Base-by-base conservation (phyloP, 192 early-diverging fungal species). In the Gonapodya sp. region DNA sequence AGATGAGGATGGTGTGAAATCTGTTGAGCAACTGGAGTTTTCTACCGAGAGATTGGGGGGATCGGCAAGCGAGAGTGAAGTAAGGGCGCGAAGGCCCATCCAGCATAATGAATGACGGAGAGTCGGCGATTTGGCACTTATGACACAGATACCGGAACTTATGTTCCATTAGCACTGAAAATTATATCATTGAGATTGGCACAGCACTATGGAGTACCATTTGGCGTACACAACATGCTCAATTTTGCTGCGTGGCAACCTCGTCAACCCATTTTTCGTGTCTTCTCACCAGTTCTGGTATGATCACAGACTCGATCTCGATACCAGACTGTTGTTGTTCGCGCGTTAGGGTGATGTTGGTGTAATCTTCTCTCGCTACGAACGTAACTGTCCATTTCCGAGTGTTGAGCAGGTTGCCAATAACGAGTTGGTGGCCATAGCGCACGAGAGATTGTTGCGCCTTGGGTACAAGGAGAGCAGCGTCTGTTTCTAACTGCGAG, bases 401-500 rank as follows among this genome's bases (percentile, higher is more conserved):
- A 0, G 95, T 97, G 35, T 85, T 83, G 2, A 99, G 84, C 84
- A 98, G 89, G 81, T 99, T 99, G 78, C 93, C 97, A 87, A 99
- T 95, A 34, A 99, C 98, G 31, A 97, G 89, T 84, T 99, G 97
- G 84, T 99, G 98, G 24, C 95, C 94, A 84, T 99, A 99, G 36
- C 92, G 87, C 34, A 85, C 87, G 34, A 99, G 82, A 0, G 96
- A 92, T 82, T 91, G 85, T 18, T 89, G 86, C 0, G 96, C 90
- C 86, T 99, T 99, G 35, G 88, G 81, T 24, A 93, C 89, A 73
- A 99, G 84, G 35, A 99, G 83, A 14, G 85, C 80, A 0, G 90
- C 88, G 80, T 99, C 98, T 0, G 98, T 99, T 81, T 99, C 98
- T 1, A 99, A 84, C 89, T 91, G 31, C 73, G 31, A 32, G 36